Evolutionary conservation across 768 basidiomycete genomes (phyloP).

Genomic region (Tricholoma sp.): DNA sequence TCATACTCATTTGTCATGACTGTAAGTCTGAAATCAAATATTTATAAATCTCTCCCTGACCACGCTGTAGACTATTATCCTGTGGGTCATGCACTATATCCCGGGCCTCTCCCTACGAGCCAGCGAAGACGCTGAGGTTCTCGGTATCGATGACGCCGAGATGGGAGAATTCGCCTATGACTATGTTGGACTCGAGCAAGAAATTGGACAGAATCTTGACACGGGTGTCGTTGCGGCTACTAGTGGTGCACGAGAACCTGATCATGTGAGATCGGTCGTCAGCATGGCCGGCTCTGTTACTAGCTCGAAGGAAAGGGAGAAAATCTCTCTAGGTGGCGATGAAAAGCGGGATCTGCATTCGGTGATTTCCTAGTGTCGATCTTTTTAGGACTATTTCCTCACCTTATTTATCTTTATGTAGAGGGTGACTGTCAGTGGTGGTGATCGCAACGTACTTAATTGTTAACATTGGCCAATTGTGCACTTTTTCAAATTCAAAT

Average conservation of each 20-base stretch:
- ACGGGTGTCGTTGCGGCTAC: constrained; percentile 12
- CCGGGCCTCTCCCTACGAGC: constrained; percentile 74
- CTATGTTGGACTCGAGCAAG: constrained; percentile 72
- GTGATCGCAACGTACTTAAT: too few species aligned
- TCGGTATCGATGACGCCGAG: constrained; percentile 88
- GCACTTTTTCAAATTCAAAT: too few species aligned
- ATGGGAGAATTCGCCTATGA: constrained; percentile 90
- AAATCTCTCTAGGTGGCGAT: not conserved
- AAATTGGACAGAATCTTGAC: constrained; percentile 36
- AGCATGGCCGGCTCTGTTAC: not conserved
- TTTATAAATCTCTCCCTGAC: not conserved
- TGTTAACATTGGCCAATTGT: too few species aligned
- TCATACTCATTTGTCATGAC: constrained; percentile 75
- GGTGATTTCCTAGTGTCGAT: too few species aligned
- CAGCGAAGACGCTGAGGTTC: constrained; percentile 58
- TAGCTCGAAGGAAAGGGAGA: not conserved
- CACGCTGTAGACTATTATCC: constrained; percentile 58
- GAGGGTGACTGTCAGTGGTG: too few species aligned
- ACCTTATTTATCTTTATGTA: too few species aligned
- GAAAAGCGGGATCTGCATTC: not conserved
- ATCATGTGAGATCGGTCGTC: constrained; percentile 9
- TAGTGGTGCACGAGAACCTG: constrained; percentile 24
- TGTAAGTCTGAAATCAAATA: constrained; percentile 32
- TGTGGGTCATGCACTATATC: constrained; percentile 86
- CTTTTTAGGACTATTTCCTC: too few species aligned